Evolutionary conservation across 2,329 filamentous ascomycete genomes (phyloP), one percentile per base, ranked within the genome.

Genomic region (Verticillium klebahnii): DNA sequence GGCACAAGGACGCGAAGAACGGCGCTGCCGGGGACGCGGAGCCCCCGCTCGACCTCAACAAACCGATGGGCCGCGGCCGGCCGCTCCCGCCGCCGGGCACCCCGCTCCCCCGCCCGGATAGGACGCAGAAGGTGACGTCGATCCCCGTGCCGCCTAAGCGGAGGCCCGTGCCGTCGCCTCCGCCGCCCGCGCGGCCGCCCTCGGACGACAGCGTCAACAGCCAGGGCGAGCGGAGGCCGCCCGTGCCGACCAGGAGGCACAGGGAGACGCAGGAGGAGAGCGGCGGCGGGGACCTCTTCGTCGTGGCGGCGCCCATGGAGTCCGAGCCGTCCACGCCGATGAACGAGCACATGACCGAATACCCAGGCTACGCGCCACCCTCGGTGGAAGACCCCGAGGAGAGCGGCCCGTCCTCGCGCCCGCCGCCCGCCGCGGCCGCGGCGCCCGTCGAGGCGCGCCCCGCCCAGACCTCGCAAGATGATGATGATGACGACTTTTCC

Each of bases 31-130:
- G 50, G 8, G 67, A 69, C 1, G 17, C 12, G 40, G 65, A 67
- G 23, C 62, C 70, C 31, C 64, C 67, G 17, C 56, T 85, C 64
- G 73, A 86, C 75, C 66, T 84, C 63, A 76, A 73, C 66, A 85
- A 91, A 68, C 92, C 92, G 2, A 92, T 96, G 79, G 93, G 93
- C 1, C 85, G 92, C 45, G 92, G 92, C 0, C 89, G 90, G 67
- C 92, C 92, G 1, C 78, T 96, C 19, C 92, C 92, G 56, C 92
- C 92, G 9, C 91, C 90, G 2, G 93, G 92, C 2, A 88, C 84
- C 55, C 92, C 93, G 3, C 80, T 96, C 1, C 92, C 93, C 2
- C 85, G 81, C 52, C 89, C 89, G 1, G 85, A 87, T 39, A 84
- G 81, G 60, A 83, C 80, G 62, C 82, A 85, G 7, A 86, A 84